A percentile compares a stretch with the other conserved stretches of the same genome.
phyloP scores from a whole-genome alignment of 1,284 basidiomycete genomes.

The Anthracocystis walkeri region DNA sequence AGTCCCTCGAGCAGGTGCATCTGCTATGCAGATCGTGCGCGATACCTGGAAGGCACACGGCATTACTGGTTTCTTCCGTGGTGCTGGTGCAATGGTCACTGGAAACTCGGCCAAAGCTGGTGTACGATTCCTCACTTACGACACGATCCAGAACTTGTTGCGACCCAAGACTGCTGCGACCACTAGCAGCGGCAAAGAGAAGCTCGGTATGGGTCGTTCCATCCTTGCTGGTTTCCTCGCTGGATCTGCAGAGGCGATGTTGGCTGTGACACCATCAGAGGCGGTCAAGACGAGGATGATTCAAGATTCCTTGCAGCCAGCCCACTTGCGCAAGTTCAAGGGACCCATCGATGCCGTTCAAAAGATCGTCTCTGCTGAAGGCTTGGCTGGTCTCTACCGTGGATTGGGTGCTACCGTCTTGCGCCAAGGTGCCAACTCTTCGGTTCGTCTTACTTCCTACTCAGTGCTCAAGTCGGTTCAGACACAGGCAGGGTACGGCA shows the following conservation, averaged over 20 bases:
- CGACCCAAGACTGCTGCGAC: constrained; percentile 14
- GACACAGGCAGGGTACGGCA: constrained; percentile 37
- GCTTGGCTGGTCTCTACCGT: constrained; percentile 81
- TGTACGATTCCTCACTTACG: constrained; percentile 92
- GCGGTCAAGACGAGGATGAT: constrained; percentile 99
- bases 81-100: constrained; percentile 39
- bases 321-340: constrained; percentile 76
- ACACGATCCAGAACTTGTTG: constrained; percentile 79
- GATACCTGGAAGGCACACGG: constrained; percentile 19
- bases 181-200: constrained; percentile 1
- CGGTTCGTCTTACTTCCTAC: constrained; percentile 92
- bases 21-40: constrained; percentile 23
- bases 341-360: constrained; percentile 17
- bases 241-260: constrained; percentile 89
- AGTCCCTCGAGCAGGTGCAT: constrained; percentile 10
- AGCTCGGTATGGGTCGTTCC: constrained; percentile 19
- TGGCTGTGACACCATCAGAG: constrained; percentile 95
- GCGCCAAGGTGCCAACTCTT: constrained; percentile 95
- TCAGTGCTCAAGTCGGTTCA: constrained; percentile 78
- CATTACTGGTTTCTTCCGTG: constrained; percentile 18
- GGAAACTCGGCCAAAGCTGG: constrained; percentile 75
- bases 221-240: constrained; percentile 85
- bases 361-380: constrained; percentile 73
- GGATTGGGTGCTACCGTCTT: constrained; percentile 86
- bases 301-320: constrained; percentile 85